These are phyloP conservation scores for Singerocomus inundabilis DNA, from an alignment of 1,284 basidiomycete genomes.

Conservation along the genomic window DNA sequence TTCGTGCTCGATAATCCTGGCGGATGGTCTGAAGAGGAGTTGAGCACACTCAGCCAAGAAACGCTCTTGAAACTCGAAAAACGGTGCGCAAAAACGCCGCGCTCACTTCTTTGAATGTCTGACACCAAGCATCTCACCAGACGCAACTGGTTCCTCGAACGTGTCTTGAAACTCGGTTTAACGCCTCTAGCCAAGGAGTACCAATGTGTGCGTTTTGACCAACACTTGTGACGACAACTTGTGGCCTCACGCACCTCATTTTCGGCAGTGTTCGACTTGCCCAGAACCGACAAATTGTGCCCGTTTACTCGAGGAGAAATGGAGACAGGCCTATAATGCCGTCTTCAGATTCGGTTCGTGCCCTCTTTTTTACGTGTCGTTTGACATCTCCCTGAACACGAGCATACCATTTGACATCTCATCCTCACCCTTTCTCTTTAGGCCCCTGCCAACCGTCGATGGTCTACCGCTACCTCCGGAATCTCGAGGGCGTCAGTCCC, in stretches of 20 bases:
- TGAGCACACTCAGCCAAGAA: conserved; percentile 73
- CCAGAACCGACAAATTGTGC: conserved; percentile 81
- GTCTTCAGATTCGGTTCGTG: conserved; percentile 80
- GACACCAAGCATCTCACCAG: conserved; percentile 35
- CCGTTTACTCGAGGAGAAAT: conserved; percentile 89
- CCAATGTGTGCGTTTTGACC: conserved; percentile 64
- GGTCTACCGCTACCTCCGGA: conserved; percentile 84
- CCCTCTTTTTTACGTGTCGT: neutral
- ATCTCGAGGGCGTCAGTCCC: conserved; percentile 78
- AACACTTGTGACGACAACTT: neutral
- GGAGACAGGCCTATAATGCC: conserved; percentile 83
- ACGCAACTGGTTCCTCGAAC: conserved; percentile 91
- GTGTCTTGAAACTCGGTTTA: conserved; percentile 87
- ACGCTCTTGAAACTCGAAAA: conserved; percentile 88
- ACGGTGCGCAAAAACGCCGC: conserved; percentile 44
- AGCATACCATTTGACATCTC: neutral
- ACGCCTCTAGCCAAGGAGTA: conserved; percentile 88
- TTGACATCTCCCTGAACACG: neutral
- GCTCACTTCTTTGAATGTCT: neutral
- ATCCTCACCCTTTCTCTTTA: conserved; percentile 17
- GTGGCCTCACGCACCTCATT: neutral
- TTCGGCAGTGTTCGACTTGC: conserved; percentile 71
- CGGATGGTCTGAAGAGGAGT: conserved; percentile 79
- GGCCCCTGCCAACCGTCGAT: conserved; percentile 85
- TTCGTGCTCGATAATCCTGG: conserved; percentile 90